Evolutionary conservation across 2,329 filamentous ascomycete species (phyloP), one percentile per base, ranked within the genome.

Genomic region (Fusarium sp.): DNA sequence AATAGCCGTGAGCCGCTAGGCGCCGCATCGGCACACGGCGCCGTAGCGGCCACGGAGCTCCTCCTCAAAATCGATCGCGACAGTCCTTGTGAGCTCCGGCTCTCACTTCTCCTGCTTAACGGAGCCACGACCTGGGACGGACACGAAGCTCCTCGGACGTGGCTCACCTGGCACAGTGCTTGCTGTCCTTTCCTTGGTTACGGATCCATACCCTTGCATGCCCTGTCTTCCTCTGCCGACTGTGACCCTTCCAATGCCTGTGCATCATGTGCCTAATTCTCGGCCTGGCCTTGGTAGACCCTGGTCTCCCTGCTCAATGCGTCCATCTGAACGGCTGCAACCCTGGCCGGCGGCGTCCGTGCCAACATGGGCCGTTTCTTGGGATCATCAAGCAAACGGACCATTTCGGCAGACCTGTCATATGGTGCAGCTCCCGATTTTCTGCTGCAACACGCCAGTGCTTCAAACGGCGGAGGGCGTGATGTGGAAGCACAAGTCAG

Each of bases 291-390:
- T 56, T 57, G 56, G 67, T 59, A 64, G 60, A 50, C 30, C 61
- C 37, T 61, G 66, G 67, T 59, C 39, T 52, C 54, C 59, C 67
- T 71, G 68, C 62, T 58, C 68, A 57, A 45, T 32, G 41, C 27
- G 50, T 30, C 52, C 62, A 64, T 64, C 62, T 62, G 23, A 32
- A 75, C 72, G 50, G 41, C 52, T 60, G 54, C 54, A 32, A 69
- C 67, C 72, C 72, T 66, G 73, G 67, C 57, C 76, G 76, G 76
- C 76, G 74, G 72, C 68, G 74, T 76, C 76, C 76, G 76, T 76
- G 76, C 76, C 67, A 70, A 35, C 56, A 71, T 77, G 75, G 76
- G 68, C 67, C 66, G 76, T 77, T 78, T 72, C 60, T 69, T 69
- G 45, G 68, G 48, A 63, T 63, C 59, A 68, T 70, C 25, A 35